Percentiles rank a stretch among this genome's conserved stretches.
Evolutionary conservation across 2,329 filamentous ascomycete species (phyloP).

Genomic region (Pyrenophora seminiperda): DNA sequence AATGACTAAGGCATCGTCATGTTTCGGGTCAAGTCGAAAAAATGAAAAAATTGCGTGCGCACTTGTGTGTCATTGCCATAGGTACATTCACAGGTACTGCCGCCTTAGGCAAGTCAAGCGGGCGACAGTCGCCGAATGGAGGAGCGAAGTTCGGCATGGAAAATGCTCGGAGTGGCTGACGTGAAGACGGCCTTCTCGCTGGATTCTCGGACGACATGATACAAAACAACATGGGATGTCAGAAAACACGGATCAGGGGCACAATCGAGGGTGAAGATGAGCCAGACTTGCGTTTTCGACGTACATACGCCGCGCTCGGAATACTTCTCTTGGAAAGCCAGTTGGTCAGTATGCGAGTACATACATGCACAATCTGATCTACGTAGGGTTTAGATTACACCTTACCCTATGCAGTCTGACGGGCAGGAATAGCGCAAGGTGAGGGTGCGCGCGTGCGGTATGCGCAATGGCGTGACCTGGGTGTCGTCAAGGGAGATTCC

Average conservation of each 20-base stretch:
- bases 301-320: neutral
- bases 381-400: neutral
- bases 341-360: neutral
- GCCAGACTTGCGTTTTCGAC: neutral
- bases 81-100: slow-evolving; percentile 9
- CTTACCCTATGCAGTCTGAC: neutral
- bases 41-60: slow-evolving; percentile 2
- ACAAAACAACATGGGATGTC: neutral
- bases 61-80: neutral
- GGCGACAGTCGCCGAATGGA: slow-evolving; percentile 14
- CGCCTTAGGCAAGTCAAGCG: slow-evolving; percentile 19
- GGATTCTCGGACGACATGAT: neutral
- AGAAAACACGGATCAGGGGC: neutral
- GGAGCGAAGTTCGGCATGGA: slow-evolving; percentile 5
- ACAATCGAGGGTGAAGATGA: too few species aligned
- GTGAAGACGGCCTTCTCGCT: neutral
- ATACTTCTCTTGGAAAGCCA: neutral
- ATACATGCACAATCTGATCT: too few species aligned
- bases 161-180: slow-evolving; percentile 4
- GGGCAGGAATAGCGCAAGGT: neutral
- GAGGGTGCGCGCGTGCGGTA: neutral
- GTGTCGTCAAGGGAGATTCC: neutral
- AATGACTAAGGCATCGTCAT: too few species aligned
- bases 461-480: slow-evolving; percentile 9
- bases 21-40: neutral